Percentiles rank a stretch among this genome's conserved stretches.
Conservation (phyloP, 1,284 basidiomycete genomes). For the Schizophyllum commune region DNA sequence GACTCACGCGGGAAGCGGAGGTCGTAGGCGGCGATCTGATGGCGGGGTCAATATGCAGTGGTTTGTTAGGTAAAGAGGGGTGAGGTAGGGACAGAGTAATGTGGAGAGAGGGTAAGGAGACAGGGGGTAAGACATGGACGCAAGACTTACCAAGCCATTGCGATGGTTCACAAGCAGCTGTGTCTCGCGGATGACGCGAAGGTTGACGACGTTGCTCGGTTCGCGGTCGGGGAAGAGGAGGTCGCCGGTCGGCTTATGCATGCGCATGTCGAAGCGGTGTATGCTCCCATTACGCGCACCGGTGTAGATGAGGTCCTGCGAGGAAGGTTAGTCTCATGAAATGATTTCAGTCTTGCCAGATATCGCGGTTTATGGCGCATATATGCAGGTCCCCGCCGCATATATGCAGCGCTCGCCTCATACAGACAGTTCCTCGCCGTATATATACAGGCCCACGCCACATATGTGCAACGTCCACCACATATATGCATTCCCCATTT, state of each 20-base stretch:
- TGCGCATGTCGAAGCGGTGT: slow-evolving; percentile 52
- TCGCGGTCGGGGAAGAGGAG: slow-evolving; percentile 25
- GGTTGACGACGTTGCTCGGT: slow-evolving; percentile 30
- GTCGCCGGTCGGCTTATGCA: slow-evolving; percentile 25
- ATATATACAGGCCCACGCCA: no score
- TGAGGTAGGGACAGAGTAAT: background rate
- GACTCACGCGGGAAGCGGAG: slow-evolving; percentile 41
- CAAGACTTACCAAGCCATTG: slow-evolving; percentile 48
- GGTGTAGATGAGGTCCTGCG: slow-evolving; percentile 47
- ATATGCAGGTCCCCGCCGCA: no score
- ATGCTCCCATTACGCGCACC: slow-evolving; percentile 58
- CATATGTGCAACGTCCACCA: no score
- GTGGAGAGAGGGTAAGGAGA: background rate
- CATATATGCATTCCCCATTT: no score
- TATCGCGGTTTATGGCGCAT: no score
- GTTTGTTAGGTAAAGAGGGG: no score
- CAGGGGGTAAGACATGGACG: no score
- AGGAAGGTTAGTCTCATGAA: background rate
- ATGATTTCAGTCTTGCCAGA: no score
- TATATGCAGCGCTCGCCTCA: background rate
- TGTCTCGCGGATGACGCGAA: slow-evolving; percentile 41
- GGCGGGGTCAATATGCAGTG: no score
- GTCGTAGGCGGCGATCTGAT: slow-evolving; percentile 57
- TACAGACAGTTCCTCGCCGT: background rate
- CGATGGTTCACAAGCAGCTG: slow-evolving; percentile 52